Evolutionary conservation across 2,329 filamentous ascomycete species (phyloP), one percentile per base, ranked within the genome.

Genomic region (Arthroderma sp.): DNA sequence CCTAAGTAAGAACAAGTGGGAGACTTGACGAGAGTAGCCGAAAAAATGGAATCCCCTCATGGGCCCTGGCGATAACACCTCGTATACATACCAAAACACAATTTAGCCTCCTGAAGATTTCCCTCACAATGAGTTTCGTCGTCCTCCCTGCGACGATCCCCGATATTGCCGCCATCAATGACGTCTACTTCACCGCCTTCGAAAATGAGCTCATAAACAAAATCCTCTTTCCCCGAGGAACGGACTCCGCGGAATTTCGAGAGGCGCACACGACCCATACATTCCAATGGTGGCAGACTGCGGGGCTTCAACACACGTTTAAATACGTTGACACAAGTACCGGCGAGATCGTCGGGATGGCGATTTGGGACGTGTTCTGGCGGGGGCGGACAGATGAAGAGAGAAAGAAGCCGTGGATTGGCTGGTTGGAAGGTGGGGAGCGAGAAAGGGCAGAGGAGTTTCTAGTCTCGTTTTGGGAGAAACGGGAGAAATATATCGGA

Each of bases 161-260:
- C 4, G 69, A 72, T 51, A 70, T 72, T 53, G 59, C 61, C 29
- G 57, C 57, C 31, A 61, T 71, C 31, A 72, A 71, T 57, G 63
- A 71, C 46, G 57, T 63, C 41, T 72, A 72, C 57, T 72, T 72
- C 48, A 54, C 57, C 15, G 65, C 69, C 36, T 72, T 72, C 57
- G 57, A 61, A 34, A 48, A 55, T 36, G 62, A 66, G 36, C 36
- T 40, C 34, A 47, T 47, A 41, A 27, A 62, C 55, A 47, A 65
- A 58, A n/a, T 66, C 65, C 50, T 61, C 58, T n/a, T 67, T 60
- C 29, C 69, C 65, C 15, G 3, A 22, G 50, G 63, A 60, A 4
- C 58, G 50, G 33, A 67, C 36, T 48, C 48, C 9, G 43, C 47
- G 4, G 49, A 51, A 15, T 70, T 70, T 54, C 64, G 69, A 34